phyloP scores from a whole-genome alignment of 768 basidiomycete species.

The Hericium alpestre region DNA sequence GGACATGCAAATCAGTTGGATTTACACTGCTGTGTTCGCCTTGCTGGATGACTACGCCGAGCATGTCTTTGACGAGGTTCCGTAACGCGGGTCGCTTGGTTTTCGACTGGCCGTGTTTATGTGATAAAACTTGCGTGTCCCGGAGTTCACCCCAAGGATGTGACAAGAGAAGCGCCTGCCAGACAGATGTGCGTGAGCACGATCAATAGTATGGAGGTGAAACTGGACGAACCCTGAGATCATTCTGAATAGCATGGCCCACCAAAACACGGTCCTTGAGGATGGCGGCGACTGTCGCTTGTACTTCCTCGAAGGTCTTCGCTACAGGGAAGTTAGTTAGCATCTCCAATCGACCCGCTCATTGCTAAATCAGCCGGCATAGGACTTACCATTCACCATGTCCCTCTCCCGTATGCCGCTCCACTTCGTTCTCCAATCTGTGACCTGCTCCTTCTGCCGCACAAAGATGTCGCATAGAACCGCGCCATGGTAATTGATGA shows the following conservation, averaged over 20 bases:
- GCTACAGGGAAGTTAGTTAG: conserved; percentile 31
- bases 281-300: conserved; percentile 65
- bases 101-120: conserved; percentile 48
- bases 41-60: conserved; percentile 70
- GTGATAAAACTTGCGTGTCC: conserved; percentile 59
- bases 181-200: neutral
- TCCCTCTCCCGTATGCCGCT: conserved; percentile 75
- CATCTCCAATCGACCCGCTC: neutral
- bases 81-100: conserved; percentile 67
- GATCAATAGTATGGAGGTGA: neutral
- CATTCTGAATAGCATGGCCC: conserved; percentile 87
- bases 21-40: conserved; percentile 89
- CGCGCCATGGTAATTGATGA: conserved; percentile 83
- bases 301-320: conserved; percentile 67
- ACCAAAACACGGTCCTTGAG: conserved; percentile 71
- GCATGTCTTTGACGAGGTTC: conserved; percentile 67
- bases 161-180: conserved; percentile 56
- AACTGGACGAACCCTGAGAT: conserved; percentile 55
- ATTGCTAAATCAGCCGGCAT: neutral
- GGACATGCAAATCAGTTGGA: conserved; percentile 4
- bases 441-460: conserved; percentile 73
- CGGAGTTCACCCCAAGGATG: conserved; percentile 55
- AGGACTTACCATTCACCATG: conserved; percentile 46
- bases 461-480: conserved; percentile 80
- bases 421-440: conserved; percentile 86